Evolutionary conservation across 495 filamentous ascomycete species (phyloP), one percentile per base, ranked within the genome.

Genomic region (Hyaloscypha variabilis): DNA sequence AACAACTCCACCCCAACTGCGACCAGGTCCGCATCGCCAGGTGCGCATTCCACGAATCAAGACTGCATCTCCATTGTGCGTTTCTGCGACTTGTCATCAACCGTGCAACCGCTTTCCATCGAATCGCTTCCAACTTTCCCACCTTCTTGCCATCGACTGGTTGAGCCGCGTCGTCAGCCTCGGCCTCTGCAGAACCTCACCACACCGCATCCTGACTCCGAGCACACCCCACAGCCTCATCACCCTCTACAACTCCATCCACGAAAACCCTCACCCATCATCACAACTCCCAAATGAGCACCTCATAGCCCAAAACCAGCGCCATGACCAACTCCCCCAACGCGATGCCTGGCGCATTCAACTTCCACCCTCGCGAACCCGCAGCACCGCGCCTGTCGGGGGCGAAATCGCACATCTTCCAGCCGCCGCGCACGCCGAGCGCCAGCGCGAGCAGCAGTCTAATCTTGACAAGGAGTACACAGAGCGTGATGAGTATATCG

Each of bases 371-470:
- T 31, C 53, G 56, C 6, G 21, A 55, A 8, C 63, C 49, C 8
- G 31, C 66, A 4, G 31, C 60, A 1, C 69, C 69, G 30, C 63
- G 69, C 29, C 63, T 67, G 3, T 69, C 66, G 39, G 83, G 79
- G 62, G 77, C 82, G 29, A 81, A 78, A 65, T 85, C 84, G 5
- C 82, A 85, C 62, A 76, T 93, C 69, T 93, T 92, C 73, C 89
- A 87, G 64, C 84, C 89, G 2, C 90, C 91, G 5, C 74, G 77
- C n/a, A 86, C 90, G 19, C 82, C 86, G 5, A 87, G 88, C 5
- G 79, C 85, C 2, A 65, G 60, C 1, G 80, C 87, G 3, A 64
- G 62, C 14, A 85, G 80, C 28, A 87, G 88, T 10, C 69, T 85
- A 21, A 86, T 88, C 68, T 77, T 84, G 6, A 72, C 74, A 17